Evolutionary conservation across 1,284 basidiomycete species (phyloP).

Genomic region (Melampsora larici-populina): DNA sequence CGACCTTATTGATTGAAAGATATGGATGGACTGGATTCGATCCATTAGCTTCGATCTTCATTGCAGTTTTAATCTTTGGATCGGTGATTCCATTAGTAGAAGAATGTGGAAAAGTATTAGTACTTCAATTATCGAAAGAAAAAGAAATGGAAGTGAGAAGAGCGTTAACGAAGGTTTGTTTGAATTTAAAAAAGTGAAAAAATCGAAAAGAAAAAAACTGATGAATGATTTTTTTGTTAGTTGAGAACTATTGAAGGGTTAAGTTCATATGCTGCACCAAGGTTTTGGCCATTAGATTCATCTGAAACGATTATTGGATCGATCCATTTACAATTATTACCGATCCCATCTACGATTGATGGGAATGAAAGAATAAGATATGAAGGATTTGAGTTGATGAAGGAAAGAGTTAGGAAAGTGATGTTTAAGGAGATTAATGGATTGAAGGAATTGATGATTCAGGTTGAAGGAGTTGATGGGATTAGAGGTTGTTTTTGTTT

Average conservation of each 20-base stretch:
- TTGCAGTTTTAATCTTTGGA: slow-evolving; percentile 88
- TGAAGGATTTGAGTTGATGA: slow-evolving; percentile 66
- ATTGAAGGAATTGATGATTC: slow-evolving; percentile 79
- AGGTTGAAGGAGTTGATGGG: slow-evolving; percentile 60
- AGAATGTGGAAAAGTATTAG: slow-evolving; percentile 83
- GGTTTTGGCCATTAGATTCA: slow-evolving; percentile 96
- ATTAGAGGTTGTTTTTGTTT: slow-evolving; percentile 27
- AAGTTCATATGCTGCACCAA: slow-evolving; percentile 70
- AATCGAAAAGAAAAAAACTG: not conserved
- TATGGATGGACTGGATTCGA: slow-evolving; percentile 99
- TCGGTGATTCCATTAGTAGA: slow-evolving; percentile 92
- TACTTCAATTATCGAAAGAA: slow-evolving; percentile 73
- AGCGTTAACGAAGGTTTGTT: slow-evolving; percentile 71
- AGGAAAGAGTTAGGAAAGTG: slow-evolving; percentile 69
- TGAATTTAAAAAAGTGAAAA: not conserved
- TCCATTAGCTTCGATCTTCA: slow-evolving; percentile 95
- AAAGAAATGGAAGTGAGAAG: slow-evolving; percentile 65
- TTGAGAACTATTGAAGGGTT: slow-evolving; percentile 69
- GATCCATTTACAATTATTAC: slow-evolving; percentile 76
- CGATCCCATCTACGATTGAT: slow-evolving; percentile 51
- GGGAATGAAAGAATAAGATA: slow-evolving; percentile 55
- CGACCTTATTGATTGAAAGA: slow-evolving; percentile 87
- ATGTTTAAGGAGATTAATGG: slow-evolving; percentile 70
- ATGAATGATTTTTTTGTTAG: slow-evolving; percentile 53
- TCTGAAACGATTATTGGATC: slow-evolving; percentile 73